A percentile compares a stretch with the other conserved stretches of the same genome.
Evolutionary conservation across 2,329 filamentous ascomycete species (phyloP).

Genomic region (Colletotrichum sp.): DNA sequence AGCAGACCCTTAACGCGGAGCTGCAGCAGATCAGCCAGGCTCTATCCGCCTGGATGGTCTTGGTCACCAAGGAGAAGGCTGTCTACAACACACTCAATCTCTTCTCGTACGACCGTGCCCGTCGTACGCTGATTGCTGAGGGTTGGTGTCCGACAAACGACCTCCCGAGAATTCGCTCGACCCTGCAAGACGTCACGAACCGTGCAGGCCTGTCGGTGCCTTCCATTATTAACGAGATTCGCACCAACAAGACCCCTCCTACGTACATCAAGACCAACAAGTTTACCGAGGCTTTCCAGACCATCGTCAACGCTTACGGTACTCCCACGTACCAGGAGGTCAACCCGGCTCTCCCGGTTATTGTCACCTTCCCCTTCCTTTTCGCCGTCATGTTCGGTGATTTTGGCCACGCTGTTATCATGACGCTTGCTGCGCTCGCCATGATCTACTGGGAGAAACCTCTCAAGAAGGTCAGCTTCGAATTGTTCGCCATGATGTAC

Average conservation of each 20-base stretch:
- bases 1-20: constrained; percentile 91
- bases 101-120: constrained; percentile 94
- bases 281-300: constrained; percentile 97
- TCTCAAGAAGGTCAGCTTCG: constrained; percentile 89
- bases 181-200: constrained; percentile 95
- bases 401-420: constrained; percentile 90
- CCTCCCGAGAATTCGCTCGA: constrained; percentile 86
- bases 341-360: constrained; percentile 93
- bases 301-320: constrained; percentile 98
- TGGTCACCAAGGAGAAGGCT: constrained; percentile 97
- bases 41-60: constrained; percentile 94
- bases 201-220: constrained; percentile 94
- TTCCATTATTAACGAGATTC: constrained; percentile 97
- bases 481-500: constrained; percentile 97
- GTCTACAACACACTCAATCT: constrained; percentile 95
- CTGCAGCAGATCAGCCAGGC: constrained; percentile 92
- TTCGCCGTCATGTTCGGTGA: constrained; percentile 99
- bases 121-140: constrained; percentile 96
- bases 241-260: constrained; percentile 94
- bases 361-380: constrained; percentile 98
- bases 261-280: constrained; percentile 99
- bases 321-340: constrained; percentile 97
- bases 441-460: constrained; percentile 98
- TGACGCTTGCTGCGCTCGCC: constrained; percentile 80
- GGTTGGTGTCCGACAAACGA: constrained; percentile 97